Conservation (phyloP, 1,284 basidiomycete genomes). For the Neotropicomus parvogracilis region DNA sequence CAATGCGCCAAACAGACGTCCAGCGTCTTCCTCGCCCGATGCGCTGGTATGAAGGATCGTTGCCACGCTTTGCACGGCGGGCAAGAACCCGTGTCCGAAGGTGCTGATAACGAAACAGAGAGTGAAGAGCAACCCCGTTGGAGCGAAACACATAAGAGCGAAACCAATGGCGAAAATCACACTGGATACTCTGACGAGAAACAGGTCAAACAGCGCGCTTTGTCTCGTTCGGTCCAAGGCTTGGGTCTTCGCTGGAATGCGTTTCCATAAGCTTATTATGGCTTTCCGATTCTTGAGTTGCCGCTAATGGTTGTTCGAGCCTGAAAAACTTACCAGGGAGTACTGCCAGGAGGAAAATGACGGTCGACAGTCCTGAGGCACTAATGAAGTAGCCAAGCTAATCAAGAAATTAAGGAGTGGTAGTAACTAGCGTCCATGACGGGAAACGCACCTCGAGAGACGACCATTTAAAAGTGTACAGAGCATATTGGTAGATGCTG, state of each 20-base stretch:
- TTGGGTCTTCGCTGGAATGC: neutral
- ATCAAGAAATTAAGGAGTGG: neutral
- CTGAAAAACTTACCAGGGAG: neutral
- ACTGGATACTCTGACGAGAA: slow-evolving; percentile 1
- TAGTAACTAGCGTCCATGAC: too few relatives aligned
- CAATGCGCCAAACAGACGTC: slow-evolving; percentile 5
- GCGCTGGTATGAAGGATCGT: neutral
- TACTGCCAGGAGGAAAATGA: neutral
- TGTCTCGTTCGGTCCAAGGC: neutral
- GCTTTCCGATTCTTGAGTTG: neutral
- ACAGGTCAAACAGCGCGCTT: neutral
- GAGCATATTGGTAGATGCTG: slow-evolving; percentile 7
- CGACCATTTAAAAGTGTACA: slow-evolving; percentile 4
- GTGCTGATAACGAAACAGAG: neutral
- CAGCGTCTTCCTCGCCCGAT: neutral
- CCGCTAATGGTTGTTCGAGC: neutral
- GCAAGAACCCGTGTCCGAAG: slow-evolving; percentile 2
- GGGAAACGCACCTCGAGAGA: neutral
- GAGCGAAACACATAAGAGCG: neutral
- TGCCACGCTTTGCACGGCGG: slow-evolving; percentile 3
- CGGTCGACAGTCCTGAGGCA: slow-evolving; percentile 5
- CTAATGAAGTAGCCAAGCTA: slow-evolving; percentile 8
- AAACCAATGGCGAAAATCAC: neutral
- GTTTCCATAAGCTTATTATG: neutral
- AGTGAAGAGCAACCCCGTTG: neutral